phyloP scores from a whole-genome alignment of 208 protist species.

The Borovskyia barvae region DNA sequence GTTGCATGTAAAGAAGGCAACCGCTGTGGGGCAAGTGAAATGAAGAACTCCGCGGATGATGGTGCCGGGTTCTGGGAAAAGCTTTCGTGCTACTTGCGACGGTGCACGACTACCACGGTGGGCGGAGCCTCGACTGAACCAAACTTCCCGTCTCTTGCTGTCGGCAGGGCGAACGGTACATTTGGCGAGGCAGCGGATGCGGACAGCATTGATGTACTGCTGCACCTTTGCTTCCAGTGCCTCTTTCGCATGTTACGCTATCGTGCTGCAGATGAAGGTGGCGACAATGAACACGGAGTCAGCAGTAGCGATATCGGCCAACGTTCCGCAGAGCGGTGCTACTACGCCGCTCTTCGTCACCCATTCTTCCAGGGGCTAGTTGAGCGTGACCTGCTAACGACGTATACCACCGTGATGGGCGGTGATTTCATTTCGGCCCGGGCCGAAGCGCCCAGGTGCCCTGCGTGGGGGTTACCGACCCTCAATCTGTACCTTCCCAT shows the following conservation, averaged over 20 bases:
- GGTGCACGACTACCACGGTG: neutral
- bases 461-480: no score
- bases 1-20: neutral
- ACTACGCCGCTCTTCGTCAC: constrained; percentile 31
- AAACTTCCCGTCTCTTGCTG: neutral
- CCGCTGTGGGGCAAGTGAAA: no score
- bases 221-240: constrained; percentile 14
- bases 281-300: neutral
- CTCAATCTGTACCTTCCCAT: constrained; percentile 20
- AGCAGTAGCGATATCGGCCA: neutral
- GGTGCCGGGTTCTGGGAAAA: neutral
- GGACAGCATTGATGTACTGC: constrained; percentile 16
- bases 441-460: neutral
- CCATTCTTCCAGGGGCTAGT: constrained; percentile 50
- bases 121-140: neutral
- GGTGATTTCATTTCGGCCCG: neutral
- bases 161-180: constrained; percentile 10
- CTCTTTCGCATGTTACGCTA: constrained; percentile 1
- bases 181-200: constrained; percentile 15
- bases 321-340: neutral
- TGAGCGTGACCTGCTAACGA: constrained; percentile 45
- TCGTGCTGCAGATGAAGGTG: neutral
- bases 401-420: constrained; percentile 9
- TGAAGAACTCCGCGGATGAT: neutral
- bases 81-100: constrained; percentile 10